Evolutionary conservation across 106 monocot genomes (phyloP).

Genomic region (Triglochin maritima): DNA sequence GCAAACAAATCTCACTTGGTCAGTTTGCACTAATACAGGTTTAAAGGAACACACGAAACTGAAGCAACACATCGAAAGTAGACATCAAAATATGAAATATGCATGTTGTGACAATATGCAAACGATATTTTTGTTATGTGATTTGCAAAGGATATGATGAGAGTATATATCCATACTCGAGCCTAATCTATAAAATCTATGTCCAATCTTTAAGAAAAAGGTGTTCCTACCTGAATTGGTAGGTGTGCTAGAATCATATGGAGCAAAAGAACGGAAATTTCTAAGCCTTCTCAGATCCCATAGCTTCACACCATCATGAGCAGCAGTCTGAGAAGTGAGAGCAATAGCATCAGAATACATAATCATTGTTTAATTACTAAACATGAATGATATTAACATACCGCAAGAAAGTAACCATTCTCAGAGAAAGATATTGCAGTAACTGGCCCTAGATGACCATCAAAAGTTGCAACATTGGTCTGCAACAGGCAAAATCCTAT

Average conservation of each 20-base stretch:
- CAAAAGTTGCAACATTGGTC: constrained; percentile 95
- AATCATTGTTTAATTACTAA: background rate
- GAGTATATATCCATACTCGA: too few relatives aligned
- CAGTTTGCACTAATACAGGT: too few relatives aligned
- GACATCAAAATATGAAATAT: too few relatives aligned
- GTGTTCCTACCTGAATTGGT: constrained; percentile 72
- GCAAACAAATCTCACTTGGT: too few relatives aligned
- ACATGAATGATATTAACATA: constrained; percentile 15
- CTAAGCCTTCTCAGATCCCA: constrained; percentile 95
- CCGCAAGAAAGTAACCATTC: constrained; percentile 98
- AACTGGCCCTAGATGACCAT: constrained; percentile 80
- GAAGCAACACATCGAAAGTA: too few relatives aligned
- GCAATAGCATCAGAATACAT: constrained; percentile 1
- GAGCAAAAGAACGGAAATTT: constrained; percentile 77
- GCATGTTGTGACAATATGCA: too few relatives aligned
- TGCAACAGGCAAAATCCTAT: constrained; percentile 17
- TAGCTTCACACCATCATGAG: constrained; percentile 86
- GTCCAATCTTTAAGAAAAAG: too few relatives aligned
- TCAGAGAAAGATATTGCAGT: constrained; percentile 95
- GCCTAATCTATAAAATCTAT: too few relatives aligned
- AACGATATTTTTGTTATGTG: too few relatives aligned
- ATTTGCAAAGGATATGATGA: too few relatives aligned
- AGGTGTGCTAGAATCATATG: constrained; percentile 71
- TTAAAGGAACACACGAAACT: too few relatives aligned
- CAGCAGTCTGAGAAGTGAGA: constrained; percentile 53